phyloP scores from a whole-genome alignment of 129 eudicot genomes.

The Chrysanthemum makinoi region DNA sequence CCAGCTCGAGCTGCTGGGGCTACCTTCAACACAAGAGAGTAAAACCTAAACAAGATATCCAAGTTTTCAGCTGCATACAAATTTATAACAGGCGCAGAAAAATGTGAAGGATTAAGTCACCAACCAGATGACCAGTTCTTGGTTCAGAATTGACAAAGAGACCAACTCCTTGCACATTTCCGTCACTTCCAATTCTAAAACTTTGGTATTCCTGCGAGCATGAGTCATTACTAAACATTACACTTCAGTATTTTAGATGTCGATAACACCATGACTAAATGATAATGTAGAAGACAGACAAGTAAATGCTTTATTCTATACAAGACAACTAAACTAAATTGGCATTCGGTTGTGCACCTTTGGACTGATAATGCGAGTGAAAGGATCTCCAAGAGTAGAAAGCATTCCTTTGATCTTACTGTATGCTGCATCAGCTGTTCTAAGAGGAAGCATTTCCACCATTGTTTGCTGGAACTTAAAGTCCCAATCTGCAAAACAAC shows the following conservation, averaged over 20 bases:
- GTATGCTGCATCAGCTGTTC: conserved; percentile 96
- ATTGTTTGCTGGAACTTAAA: conserved; percentile 87
- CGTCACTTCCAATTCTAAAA: conserved; percentile 90
- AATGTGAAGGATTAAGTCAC: conserved; percentile 17
- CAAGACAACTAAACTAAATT: not conserved
- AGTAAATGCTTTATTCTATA: not conserved
- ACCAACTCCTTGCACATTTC: conserved; percentile 96
- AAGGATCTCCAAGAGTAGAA: conserved; percentile 95
- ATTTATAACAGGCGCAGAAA: not conserved
- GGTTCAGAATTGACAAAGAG: conserved; percentile 75
- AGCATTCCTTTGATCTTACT: conserved; percentile 91
- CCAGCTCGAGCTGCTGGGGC: conserved; percentile 99
- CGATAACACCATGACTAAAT: not conserved
- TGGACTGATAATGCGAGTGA: conserved; percentile 90
- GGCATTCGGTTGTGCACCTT: conserved; percentile 46
- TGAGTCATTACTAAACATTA: conserved; percentile 8
- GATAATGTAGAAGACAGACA: not conserved
- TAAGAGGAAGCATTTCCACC: conserved; percentile 98
- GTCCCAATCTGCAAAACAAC: conserved; percentile 76
- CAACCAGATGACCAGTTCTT: conserved; percentile 78
- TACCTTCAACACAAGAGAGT: conserved; percentile 77
- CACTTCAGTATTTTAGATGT: not conserved
- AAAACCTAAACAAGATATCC: conserved; percentile 53
- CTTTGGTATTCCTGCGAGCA: conserved; percentile 82
- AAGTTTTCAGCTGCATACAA: conserved; percentile 3